phyloP scores from a whole-genome alignment of 225 moss, liverwort and hornwort genomes.

The Sphagnum tenellum region DNA sequence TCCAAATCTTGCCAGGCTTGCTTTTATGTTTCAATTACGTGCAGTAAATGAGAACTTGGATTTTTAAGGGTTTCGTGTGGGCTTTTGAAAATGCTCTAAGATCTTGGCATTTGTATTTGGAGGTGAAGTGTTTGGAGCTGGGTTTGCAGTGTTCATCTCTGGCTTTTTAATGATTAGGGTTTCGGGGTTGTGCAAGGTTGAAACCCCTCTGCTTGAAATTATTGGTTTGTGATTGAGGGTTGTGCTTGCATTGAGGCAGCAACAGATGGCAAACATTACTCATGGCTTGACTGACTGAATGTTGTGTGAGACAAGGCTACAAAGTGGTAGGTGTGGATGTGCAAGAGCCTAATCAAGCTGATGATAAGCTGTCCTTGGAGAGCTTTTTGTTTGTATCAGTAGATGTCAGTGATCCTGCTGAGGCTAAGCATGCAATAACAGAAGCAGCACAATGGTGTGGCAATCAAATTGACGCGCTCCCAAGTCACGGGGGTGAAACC shows the following conservation, averaged over 20 bases:
- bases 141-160: background rate
- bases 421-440: slow-evolving; percentile 31
- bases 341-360: slow-evolving; percentile 10
- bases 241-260: background rate
- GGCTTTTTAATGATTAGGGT: background rate
- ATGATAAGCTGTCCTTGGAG: slow-evolving; percentile 12
- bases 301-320: slow-evolving; percentile 28
- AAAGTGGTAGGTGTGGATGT: slow-evolving; percentile 53
- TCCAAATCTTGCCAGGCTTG: background rate
- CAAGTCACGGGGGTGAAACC: no score
- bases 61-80: no score
- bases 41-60: no score
- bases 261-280: slow-evolving; percentile 5
- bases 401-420: slow-evolving; percentile 25
- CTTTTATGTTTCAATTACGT: no score
- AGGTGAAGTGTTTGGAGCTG: background rate
- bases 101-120: no score
- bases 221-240: slow-evolving; percentile 2
- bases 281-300: background rate
- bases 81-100: no score
- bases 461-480: no score
- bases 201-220: background rate
- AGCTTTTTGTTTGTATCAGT: slow-evolving; percentile 43
- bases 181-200: background rate
- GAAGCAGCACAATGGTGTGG: slow-evolving; percentile 29